phyloP scores from a whole-genome alignment of 2,329 filamentous ascomycete species.

The Byssochlamys sp. region DNA sequence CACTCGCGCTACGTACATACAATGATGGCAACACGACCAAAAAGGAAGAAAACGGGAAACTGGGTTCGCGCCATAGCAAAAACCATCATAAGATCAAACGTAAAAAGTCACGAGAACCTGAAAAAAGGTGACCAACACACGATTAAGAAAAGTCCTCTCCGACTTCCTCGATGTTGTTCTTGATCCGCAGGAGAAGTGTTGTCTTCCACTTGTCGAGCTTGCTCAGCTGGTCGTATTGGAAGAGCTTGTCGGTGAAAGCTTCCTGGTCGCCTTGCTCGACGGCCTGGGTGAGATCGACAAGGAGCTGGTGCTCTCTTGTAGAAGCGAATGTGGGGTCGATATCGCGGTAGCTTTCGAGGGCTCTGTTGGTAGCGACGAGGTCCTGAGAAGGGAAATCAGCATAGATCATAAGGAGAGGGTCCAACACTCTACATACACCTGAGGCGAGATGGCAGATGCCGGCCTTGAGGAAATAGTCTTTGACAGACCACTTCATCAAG shows the following conservation, averaged over 20 bases:
- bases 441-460: conserved; percentile 77
- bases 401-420: not conserved
- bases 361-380: conserved; percentile 66
- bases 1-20: not conserved
- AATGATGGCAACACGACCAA: not conserved
- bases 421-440: conserved; percentile 26
- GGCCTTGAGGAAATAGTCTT: conserved; percentile 90
- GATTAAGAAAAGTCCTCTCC: conserved; percentile 58
- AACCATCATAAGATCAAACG: not conserved
- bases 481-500: conserved; percentile 85
- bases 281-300: conserved; percentile 65
- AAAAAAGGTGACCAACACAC: conserved; percentile 1
- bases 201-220: conserved; percentile 98
- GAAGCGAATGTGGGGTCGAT: conserved; percentile 66
- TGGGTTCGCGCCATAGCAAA: not conserved
- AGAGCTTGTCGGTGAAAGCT: conserved; percentile 73
- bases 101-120: not conserved
- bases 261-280: conserved; percentile 73
- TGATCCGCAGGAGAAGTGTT: conserved; percentile 68
- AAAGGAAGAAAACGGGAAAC: not conserved
- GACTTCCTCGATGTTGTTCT: conserved; percentile 67
- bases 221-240: conserved; percentile 82
- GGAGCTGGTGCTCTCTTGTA: conserved; percentile 71
- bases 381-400: conserved; percentile 40
- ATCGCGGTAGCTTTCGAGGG: conserved; percentile 72